Evolutionary conservation across 2,329 filamentous ascomycete genomes (phyloP).

Genomic region (Sporothrix humicola): DNA sequence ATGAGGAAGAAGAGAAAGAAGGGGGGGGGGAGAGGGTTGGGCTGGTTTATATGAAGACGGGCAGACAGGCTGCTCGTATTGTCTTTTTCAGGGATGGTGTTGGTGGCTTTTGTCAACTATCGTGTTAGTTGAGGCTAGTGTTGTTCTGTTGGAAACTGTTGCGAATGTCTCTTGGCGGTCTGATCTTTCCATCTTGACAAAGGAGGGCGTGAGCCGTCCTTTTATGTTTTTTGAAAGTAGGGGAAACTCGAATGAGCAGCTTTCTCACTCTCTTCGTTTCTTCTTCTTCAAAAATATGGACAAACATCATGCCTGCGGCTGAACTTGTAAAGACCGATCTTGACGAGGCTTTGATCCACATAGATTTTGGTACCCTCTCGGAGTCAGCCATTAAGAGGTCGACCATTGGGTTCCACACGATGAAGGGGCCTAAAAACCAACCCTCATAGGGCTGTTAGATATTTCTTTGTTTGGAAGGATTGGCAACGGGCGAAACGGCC

Average conservation of each 20-base stretch:
- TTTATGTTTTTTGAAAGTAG: not conserved
- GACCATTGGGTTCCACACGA: not conserved
- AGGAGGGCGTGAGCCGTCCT: not conserved
- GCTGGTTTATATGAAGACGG: not conserved
- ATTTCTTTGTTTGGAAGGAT: not conserved
- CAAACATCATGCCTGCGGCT: not conserved
- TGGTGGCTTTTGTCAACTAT: not conserved
- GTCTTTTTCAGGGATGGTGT: not conserved
- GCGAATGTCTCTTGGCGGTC: not conserved
- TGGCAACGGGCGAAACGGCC: not conserved
- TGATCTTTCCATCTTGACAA: not conserved
- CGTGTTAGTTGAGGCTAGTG: not conserved
- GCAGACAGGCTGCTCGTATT: not conserved
- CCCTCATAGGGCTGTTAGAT: not conserved
- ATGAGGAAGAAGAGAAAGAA: not conserved
- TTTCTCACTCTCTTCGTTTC: not conserved
- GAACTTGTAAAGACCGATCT: conserved; percentile 2
- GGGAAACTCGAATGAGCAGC: not conserved
- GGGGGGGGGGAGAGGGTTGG: not conserved
- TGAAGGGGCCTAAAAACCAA: not conserved
- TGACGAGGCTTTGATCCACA: conserved; percentile 6
- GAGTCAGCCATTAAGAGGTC: not conserved
- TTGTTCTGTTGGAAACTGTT: too few relatives aligned
- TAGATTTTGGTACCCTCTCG: not conserved
- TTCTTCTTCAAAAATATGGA: not conserved